Evolutionary conservation across 257 asterid genomes (phyloP).

Genomic region (Dorcoceras hygrometricum): DNA sequence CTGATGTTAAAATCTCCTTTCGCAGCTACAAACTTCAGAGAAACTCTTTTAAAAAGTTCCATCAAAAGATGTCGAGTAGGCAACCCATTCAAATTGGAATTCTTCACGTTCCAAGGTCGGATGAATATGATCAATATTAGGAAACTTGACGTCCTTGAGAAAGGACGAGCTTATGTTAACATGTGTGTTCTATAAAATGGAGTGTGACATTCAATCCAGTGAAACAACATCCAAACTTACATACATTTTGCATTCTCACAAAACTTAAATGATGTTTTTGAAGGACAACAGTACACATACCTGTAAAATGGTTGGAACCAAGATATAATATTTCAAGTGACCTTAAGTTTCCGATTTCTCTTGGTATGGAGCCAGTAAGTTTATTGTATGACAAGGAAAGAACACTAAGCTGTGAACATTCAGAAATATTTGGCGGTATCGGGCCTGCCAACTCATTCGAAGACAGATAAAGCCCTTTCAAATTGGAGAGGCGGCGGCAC

Average conservation of each 20-base stretch:
- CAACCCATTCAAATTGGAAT: background rate
- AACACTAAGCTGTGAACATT: slow-evolving; percentile 23
- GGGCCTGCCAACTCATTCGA: slow-evolving; percentile 19
- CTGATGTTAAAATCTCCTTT: background rate
- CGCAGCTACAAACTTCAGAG: background rate
- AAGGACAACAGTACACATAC: background rate
- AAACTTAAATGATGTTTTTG: too few species aligned
- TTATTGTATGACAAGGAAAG: slow-evolving; percentile 18
- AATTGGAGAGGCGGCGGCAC: slow-evolving; percentile 13
- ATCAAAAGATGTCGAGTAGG: background rate
- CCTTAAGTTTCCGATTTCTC: slow-evolving; percentile 18
- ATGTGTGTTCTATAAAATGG: too few species aligned
- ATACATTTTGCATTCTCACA: background rate
- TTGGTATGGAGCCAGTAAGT: slow-evolving; percentile 25
- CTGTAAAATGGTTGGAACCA: slow-evolving; percentile 7
- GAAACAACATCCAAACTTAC: background rate
- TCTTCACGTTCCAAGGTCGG: background rate
- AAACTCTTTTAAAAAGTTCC: background rate
- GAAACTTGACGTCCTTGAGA: too few species aligned
- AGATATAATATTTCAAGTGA: slow-evolving; percentile 16
- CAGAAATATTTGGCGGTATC: slow-evolving; percentile 26
- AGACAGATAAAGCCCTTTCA: slow-evolving; percentile 10
- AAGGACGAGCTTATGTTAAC: background rate
- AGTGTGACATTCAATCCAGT: too few species aligned
- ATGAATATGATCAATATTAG: too few species aligned